Evolutionary conservation across 1,139 yeast species (phyloP), one percentile per base, ranked within the genome.

Genomic region (Debaryomyces subglobosus): DNA sequence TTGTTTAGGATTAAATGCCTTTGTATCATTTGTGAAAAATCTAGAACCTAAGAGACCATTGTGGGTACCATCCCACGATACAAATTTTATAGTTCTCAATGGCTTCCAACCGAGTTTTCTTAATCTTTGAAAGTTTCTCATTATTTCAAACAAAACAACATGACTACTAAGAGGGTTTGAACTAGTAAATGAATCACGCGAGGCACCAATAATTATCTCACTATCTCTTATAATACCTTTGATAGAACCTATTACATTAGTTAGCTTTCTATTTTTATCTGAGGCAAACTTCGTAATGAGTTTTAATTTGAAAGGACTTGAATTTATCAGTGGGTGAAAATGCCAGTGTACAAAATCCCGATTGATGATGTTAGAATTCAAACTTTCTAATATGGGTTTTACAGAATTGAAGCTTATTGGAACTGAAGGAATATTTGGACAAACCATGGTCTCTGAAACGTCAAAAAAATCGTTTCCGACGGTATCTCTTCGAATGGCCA

Each of bases 21-120:
- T 44, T 3, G 60, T 45, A 43, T 68, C 71, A 34, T 67, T 64
- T 4, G 64, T 54, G 27, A 56, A 58, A 4, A 55, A 48, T 44
- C 63, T 64, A 0, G 74, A 61, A 0, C 79, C 79, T 13, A 69
- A 48, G 18, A 66, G 57, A 2, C 77, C 76, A 48, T 65, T 67
- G 29, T 64, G 55, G 15, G 72, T 59, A 1, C 74, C 78, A 55
- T 76, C 81, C 76, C 78, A 75, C 1, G 78, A 72, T 4, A 75
- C 63, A 56, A 76, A 74, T 48, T 68, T 66, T 36, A 76, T 71
- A 27, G 66, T 71, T 41, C 81, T 62, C 40, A 75, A 59, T 1
- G 81, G 81, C 54, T 67, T 69, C 81, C 81, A 76, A 1, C 81
- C 81, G 39, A 65, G 47, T 20, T 60, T 54, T 3, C 60, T 57